A percentile compares a stretch with the other conserved stretches of the same genome.
phyloP scores from a whole-genome alignment of 129 eudicot species.

The Flaveria trinervia region DNA sequence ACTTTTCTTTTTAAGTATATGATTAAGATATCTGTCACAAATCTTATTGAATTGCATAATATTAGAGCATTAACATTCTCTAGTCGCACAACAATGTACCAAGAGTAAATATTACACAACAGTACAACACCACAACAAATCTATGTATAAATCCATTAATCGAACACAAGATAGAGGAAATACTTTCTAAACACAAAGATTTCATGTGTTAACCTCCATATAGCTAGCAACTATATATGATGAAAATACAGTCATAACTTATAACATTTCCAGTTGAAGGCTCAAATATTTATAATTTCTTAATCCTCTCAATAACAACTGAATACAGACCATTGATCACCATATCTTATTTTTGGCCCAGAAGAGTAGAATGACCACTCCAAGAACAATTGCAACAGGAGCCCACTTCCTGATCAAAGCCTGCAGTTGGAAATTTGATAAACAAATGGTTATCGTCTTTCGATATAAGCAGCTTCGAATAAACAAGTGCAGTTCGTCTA shows the following conservation, averaged over 20 bases:
- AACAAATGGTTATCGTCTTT: neutral
- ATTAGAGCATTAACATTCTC: too few species aligned
- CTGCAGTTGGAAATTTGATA: slow-evolving; percentile 37
- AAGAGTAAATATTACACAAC: neutral
- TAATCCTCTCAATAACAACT: neutral
- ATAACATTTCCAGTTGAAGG: slow-evolving; percentile 11
- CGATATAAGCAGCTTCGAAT: neutral
- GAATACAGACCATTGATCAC: slow-evolving; percentile 44
- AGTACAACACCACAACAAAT: slow-evolving; percentile 2
- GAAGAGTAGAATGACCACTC: slow-evolving; percentile 76
- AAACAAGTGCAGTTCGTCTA: neutral
- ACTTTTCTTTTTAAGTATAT: too few species aligned
- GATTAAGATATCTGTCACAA: too few species aligned
- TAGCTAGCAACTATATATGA: slow-evolving; percentile 23
- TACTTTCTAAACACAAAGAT: slow-evolving; percentile 11
- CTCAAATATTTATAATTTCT: neutral
- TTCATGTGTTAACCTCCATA: neutral
- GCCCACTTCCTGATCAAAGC: slow-evolving; percentile 93
- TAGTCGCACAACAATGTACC: neutral
- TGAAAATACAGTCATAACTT: slow-evolving; percentile 1
- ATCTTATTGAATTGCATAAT: too few species aligned
- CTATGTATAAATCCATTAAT: slow-evolving; percentile 19
- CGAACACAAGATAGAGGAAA: slow-evolving; percentile 11
- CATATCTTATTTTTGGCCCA: slow-evolving; percentile 79
- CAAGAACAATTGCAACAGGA: slow-evolving; percentile 89